A percentile compares a stretch with the other conserved stretches of the same genome.
Conservation (phyloP, 441 rosid species). For the Manihot esculenta region DNA sequence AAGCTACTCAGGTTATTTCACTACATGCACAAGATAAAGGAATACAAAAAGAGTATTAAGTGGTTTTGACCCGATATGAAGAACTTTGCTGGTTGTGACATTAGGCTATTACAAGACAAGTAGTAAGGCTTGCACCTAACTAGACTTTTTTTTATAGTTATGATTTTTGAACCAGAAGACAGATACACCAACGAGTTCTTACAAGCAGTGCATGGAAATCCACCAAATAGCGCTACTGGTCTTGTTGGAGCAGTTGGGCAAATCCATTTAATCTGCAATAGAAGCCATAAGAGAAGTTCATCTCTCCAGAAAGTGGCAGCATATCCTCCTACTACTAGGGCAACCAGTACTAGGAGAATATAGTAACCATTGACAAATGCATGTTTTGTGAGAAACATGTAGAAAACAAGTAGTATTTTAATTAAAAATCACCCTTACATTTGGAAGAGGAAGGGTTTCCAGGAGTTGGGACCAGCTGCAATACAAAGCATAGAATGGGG, state of each 20-base stretch:
- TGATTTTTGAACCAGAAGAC: neutral
- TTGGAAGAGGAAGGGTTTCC: slow-evolving; percentile 79
- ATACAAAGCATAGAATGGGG: slow-evolving; percentile 25
- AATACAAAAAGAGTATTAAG: neutral
- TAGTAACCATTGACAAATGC: neutral
- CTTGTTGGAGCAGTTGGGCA: slow-evolving; percentile 95
- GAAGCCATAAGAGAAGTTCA: slow-evolving; percentile 19
- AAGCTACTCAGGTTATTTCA: slow-evolving; percentile 10
- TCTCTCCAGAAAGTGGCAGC: neutral
- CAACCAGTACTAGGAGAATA: neutral
- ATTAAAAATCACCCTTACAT: slow-evolving; percentile 44
- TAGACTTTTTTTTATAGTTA: slow-evolving; percentile 1
- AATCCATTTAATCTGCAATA: slow-evolving; percentile 83
- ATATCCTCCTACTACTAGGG: neutral
- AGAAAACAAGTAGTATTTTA: slow-evolving; percentile 13
- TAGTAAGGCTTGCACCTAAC: neutral
- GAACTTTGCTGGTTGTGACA: slow-evolving; percentile 3
- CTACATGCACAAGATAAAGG: neutral
- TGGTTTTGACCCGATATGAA: neutral
- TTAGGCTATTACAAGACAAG: neutral
- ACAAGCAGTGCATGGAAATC: slow-evolving; percentile 93
- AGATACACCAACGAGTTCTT: slow-evolving; percentile 27
- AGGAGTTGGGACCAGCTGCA: slow-evolving; percentile 78
- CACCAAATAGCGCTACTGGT: slow-evolving; percentile 72
- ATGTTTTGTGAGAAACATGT: slow-evolving; percentile 6